phyloP scores from a whole-genome alignment of 1,284 basidiomycete genomes.

The Peniophora sp. region DNA sequence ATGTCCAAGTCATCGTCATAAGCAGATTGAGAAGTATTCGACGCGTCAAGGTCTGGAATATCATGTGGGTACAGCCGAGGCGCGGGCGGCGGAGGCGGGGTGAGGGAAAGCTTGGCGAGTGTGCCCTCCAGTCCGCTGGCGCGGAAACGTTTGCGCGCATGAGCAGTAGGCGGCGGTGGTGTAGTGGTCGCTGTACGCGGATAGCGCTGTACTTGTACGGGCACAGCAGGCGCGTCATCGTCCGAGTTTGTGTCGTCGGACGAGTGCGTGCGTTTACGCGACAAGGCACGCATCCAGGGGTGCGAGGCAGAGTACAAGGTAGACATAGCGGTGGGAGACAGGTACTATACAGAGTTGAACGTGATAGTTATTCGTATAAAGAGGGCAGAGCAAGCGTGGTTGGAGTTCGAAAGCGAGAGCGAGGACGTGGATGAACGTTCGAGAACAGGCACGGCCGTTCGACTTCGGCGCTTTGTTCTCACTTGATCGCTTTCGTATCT shows the following conservation, averaged over 20 bases:
- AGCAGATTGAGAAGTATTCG: too few relatives aligned
- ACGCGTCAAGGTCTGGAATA: neutral
- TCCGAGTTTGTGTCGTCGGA: conserved; percentile 15
- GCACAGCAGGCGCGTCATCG: conserved; percentile 8
- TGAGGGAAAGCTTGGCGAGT: conserved; percentile 45
- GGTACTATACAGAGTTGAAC: conserved; percentile 2
- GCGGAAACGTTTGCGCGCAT: conserved; percentile 39
- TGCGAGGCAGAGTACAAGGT: conserved; percentile 22
- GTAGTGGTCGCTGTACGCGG: too few relatives aligned
- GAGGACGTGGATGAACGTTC: conserved; percentile 2
- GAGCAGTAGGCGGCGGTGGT: conserved; percentile 1
- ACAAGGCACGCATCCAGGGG: conserved; percentile 44
- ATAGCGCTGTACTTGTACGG: neutral
- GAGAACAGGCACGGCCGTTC: neutral
- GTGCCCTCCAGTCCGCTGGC: conserved; percentile 47
- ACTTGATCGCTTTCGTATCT: neutral
- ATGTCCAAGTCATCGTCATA: conserved; percentile 5
- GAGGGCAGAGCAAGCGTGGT: too few relatives aligned
- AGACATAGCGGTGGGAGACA: conserved; percentile 8
- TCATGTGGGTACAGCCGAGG: neutral
- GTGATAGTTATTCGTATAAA: neutral
- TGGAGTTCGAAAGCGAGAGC: too few relatives aligned
- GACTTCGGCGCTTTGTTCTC: neutral
- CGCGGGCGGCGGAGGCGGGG: conserved; percentile 3
- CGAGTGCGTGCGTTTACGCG: conserved; percentile 40